Conservation (phyloP, 2,329 filamentous ascomycete genomes). For the Trichoderma oligosporum region DNA sequence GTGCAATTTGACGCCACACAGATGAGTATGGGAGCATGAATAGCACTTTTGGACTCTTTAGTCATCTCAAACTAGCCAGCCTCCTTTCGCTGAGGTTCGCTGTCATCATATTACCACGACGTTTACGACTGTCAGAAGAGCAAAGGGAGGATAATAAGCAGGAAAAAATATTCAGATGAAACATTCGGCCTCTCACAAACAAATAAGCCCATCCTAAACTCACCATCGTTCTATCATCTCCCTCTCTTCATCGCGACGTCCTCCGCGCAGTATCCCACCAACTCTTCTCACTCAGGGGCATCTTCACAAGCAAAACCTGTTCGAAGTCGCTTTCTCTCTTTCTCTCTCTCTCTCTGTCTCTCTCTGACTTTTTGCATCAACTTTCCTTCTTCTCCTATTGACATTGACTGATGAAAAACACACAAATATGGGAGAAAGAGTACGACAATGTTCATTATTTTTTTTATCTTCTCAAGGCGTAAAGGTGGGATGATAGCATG, state of each 20-base stretch:
- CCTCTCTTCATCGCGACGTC: too few relatives aligned
- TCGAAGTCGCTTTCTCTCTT: not conserved
- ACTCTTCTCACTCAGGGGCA: too few relatives aligned
- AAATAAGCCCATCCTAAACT: too few relatives aligned
- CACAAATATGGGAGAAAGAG: not conserved
- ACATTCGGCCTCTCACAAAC: too few relatives aligned
- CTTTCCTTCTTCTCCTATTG: not conserved
- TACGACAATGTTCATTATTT: not conserved
- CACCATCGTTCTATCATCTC: too few relatives aligned
- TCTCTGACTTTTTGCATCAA: too few relatives aligned
- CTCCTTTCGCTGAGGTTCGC: too few relatives aligned
- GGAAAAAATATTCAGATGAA: too few relatives aligned
- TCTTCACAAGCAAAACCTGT: too few relatives aligned
- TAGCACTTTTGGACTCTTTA: not conserved
- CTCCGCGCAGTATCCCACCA: too few relatives aligned
- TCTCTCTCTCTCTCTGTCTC: not conserved
- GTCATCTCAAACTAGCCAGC: not conserved
- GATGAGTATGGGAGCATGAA: slow-evolving; percentile 10
- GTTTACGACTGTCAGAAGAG: too few relatives aligned
- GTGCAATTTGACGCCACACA: slow-evolving; percentile 12
- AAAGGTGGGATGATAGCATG: not conserved
- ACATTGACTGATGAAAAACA: not conserved
- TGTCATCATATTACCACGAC: not conserved
- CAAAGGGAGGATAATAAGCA: too few relatives aligned
- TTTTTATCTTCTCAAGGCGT: not conserved